phyloP scores from a whole-genome alignment of 495 filamentous ascomycete genomes.

The Penicillium pancosmium region DNA sequence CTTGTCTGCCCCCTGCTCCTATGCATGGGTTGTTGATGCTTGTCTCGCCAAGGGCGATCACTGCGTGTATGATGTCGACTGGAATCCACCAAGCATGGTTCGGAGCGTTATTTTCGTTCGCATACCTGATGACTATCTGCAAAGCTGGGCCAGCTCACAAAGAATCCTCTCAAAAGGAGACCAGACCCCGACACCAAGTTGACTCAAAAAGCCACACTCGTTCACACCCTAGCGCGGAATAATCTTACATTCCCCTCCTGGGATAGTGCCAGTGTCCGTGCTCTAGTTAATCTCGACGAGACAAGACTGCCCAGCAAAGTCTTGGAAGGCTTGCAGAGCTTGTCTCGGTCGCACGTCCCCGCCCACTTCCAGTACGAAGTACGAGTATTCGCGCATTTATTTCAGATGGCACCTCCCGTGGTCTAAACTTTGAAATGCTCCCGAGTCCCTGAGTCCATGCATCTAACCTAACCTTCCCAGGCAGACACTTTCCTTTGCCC shows the following conservation, averaged over 20 bases:
- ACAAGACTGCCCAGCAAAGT: background rate
- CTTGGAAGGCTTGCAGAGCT: background rate
- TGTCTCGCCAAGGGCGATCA: slow-evolving; percentile 21
- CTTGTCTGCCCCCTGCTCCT: background rate
- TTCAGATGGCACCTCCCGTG: background rate
- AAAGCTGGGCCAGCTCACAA: background rate
- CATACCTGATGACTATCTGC: too few species aligned
- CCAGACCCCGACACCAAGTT: background rate
- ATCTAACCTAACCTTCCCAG: background rate
- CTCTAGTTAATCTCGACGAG: slow-evolving; percentile 2
- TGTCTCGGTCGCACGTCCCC: background rate
- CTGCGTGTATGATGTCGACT: slow-evolving; percentile 9
- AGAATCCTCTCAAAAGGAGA: background rate
- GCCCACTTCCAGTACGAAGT: background rate
- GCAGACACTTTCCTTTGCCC: background rate
- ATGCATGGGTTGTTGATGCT: slow-evolving; percentile 9
- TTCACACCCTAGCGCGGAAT: background rate
- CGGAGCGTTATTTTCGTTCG: slow-evolving; percentile 4
- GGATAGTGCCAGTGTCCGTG: background rate
- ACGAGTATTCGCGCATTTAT: background rate
- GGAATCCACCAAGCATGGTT: slow-evolving; percentile 8
- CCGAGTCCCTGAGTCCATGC: too few species aligned
- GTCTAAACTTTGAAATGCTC: background rate
- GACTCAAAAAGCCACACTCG: background rate
- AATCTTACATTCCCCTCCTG: background rate